Percentiles rank a stretch among this genome's conserved stretches.
These are phyloP conservation scores for Apiospora koreana DNA, from an alignment of 2,329 filamentous ascomycete genomes.

Conservation along the genomic window DNA sequence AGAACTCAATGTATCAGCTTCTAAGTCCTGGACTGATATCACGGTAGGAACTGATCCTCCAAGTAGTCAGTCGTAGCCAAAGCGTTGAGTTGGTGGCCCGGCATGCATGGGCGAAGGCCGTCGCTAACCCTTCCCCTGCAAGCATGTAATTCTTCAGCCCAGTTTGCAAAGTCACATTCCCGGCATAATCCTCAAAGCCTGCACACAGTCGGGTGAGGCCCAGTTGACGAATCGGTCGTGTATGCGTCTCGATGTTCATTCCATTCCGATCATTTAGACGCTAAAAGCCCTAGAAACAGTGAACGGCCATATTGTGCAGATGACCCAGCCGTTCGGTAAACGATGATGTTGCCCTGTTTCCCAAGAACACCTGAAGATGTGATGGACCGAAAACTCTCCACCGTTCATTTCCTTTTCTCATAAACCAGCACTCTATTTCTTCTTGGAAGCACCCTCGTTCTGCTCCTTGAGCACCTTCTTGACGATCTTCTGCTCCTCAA, in stretches of 20 bases:
- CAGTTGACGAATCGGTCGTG: conserved; percentile 16
- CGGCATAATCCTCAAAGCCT: neutral
- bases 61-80: neutral
- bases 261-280: conserved; percentile 37
- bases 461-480: conserved; percentile 99
- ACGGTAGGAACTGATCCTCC: neutral
- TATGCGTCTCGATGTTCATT: conserved; percentile 31
- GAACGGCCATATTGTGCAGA: conserved; percentile 25
- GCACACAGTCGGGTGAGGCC: neutral
- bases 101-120: neutral
- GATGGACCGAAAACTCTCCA: conserved; percentile 34
- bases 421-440: conserved; percentile 58
- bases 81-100: neutral
- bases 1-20: neutral
- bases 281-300: conserved; percentile 35
- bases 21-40: neutral
- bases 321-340: conserved; percentile 28
- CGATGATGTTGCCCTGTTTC: conserved; percentile 33
- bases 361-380: conserved; percentile 36
- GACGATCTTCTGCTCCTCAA: conserved; percentile 99
- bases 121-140: neutral
- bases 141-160: neutral
- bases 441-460: conserved; percentile 66
- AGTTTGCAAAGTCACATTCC: neutral
- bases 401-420: conserved; percentile 17